These are phyloP conservation scores for Yueomyces sinensis DNA, from an alignment of 805 yeast species.

Conservation along the genomic window DNA sequence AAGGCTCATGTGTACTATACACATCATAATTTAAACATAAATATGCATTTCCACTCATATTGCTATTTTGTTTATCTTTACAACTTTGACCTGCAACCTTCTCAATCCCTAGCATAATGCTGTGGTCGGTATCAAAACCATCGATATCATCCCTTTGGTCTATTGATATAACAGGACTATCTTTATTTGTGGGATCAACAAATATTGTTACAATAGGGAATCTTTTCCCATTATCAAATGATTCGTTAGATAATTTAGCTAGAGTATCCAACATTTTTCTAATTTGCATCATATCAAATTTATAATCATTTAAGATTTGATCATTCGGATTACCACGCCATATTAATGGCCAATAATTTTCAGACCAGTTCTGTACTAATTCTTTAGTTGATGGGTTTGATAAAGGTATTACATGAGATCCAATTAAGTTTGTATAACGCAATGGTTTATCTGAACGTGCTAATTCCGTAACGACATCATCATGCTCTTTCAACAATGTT, in stretches of 20 bases:
- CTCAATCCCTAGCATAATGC: constrained; percentile 60
- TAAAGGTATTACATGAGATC: constrained; percentile 34
- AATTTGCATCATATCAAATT: constrained; percentile 35
- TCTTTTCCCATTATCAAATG: constrained; percentile 3
- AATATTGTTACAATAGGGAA: constrained; percentile 48
- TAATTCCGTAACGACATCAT: background rate
- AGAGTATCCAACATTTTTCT: constrained; percentile 21
- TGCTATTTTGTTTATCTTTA: constrained; percentile 33
- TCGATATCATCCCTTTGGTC: constrained; percentile 27
- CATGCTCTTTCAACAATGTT: constrained; percentile 6
- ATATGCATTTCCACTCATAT: constrained; percentile 28
- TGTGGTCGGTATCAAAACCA: constrained; percentile 50
- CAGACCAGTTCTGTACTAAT: constrained; percentile 52
- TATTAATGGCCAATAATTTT: constrained; percentile 67
- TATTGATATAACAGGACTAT: constrained; percentile 23
- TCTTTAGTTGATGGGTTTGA: constrained; percentile 62
- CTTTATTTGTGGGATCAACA: constrained; percentile 40
- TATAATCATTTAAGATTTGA: constrained; percentile 47
- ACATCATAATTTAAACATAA: constrained; percentile 68
- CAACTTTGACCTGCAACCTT: constrained; percentile 50
- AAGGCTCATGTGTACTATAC: constrained; percentile 89
- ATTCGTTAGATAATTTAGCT: constrained; percentile 9
- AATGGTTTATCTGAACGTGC: background rate
- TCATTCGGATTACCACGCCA: constrained; percentile 90
- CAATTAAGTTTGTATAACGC: constrained; percentile 9